These are phyloP conservation scores for Fusarium armeniacum DNA, from an alignment of 2,329 filamentous ascomycete species.

Conservation along the genomic window DNA sequence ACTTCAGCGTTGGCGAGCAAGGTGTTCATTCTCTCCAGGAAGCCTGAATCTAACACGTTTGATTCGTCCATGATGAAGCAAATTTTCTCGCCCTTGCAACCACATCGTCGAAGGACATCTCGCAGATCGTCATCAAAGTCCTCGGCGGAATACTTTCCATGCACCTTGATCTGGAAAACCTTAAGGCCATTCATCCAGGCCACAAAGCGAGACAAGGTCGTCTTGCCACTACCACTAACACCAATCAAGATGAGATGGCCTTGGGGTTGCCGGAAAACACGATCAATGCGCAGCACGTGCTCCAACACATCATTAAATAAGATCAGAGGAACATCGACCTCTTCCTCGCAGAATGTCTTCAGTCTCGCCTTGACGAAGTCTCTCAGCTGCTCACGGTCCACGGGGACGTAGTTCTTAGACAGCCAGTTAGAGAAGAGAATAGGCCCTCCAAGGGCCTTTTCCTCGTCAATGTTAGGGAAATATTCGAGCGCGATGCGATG, in stretches of 20 bases:
- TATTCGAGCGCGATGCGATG: constrained; percentile 87
- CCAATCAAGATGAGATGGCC: constrained; percentile 98
- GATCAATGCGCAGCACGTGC: constrained; percentile 97
- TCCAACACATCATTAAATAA: constrained; percentile 99
- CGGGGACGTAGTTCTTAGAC: constrained; percentile 97
- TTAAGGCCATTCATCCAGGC: constrained; percentile 99
- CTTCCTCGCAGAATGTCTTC: constrained; percentile 99
- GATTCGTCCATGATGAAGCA: constrained; percentile 99
- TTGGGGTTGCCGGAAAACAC: constrained; percentile 98
- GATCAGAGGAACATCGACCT: constrained; percentile 97
- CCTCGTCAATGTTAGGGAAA: constrained; percentile 96
- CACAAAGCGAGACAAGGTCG: constrained; percentile 95
- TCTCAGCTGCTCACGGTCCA: constrained; percentile 92
- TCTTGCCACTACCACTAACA: constrained; percentile 98
- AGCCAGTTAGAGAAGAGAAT: constrained; percentile 99
- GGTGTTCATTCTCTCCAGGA: constrained; percentile 99
- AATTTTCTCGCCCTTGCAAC: constrained; percentile 98
- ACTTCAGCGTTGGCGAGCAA: constrained; percentile 99
- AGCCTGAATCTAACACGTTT: constrained; percentile 97
- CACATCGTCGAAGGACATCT: constrained; percentile 91
- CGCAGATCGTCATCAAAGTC: constrained; percentile 99
- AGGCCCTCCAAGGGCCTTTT: constrained; percentile 88
- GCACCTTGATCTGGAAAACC: constrained; percentile 99
- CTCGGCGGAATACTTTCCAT: constrained; percentile 97
- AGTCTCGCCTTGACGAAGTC: constrained; percentile 98